Evolutionary conservation across 2,329 filamentous ascomycete species (phyloP).

Genomic region (Apiospora sp.): DNA sequence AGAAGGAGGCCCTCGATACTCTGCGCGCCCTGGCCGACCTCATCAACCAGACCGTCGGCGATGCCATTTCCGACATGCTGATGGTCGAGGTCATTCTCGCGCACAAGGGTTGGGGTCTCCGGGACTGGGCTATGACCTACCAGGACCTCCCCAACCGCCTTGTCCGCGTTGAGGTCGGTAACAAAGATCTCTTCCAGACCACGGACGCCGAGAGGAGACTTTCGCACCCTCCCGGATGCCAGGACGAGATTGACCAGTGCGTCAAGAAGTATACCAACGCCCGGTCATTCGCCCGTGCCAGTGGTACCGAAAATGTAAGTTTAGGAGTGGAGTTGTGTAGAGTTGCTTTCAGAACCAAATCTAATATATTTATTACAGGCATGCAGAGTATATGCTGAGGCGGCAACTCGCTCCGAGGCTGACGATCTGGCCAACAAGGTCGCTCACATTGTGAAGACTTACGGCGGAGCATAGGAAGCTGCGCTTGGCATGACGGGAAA

Average conservation of each 20-base stretch:
- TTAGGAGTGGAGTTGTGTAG: background rate
- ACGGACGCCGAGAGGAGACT: slow-evolving; percentile 92
- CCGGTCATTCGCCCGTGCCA: slow-evolving; percentile 89
- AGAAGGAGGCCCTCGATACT: slow-evolving; percentile 87
- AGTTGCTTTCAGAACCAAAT: background rate
- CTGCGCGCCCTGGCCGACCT: slow-evolving; percentile 85
- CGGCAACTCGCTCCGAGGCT: slow-evolving; percentile 85
- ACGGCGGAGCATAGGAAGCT: slow-evolving; percentile 43
- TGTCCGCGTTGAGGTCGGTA: slow-evolving; percentile 83
- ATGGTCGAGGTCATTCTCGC: slow-evolving; percentile 96
- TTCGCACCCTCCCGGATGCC: slow-evolving; percentile 78
- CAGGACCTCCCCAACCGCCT: slow-evolving; percentile 93
- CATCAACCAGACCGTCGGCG: slow-evolving; percentile 98
- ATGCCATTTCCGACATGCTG: slow-evolving; percentile 94
- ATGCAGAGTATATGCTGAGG: slow-evolving; percentile 80
- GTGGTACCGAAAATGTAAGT: slow-evolving; percentile 94
- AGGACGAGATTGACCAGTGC: slow-evolving; percentile 84
- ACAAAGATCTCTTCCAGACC: slow-evolving; percentile 89
- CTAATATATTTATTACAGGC: slow-evolving; percentile 8
- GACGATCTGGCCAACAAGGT: slow-evolving; percentile 91
- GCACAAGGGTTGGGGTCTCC: slow-evolving; percentile 89
- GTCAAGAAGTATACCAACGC: slow-evolving; percentile 92
- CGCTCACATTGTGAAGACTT: slow-evolving; percentile 74
- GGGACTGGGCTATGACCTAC: slow-evolving; percentile 94
- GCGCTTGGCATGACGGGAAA: background rate